phyloP scores from a whole-genome alignment of 1,284 basidiomycete species.

The Tylopilus sp. region DNA sequence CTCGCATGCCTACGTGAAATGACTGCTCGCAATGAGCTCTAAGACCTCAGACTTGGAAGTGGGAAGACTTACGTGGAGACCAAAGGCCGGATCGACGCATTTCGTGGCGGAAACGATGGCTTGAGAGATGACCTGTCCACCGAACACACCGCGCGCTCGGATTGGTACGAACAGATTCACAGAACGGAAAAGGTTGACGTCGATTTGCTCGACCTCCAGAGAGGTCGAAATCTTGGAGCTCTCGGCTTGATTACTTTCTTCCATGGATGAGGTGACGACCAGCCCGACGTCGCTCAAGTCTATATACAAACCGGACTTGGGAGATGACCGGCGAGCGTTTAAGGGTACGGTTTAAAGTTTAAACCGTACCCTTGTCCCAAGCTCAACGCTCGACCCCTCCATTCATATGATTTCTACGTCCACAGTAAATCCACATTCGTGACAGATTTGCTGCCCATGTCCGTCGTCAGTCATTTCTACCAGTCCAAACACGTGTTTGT shows the following conservation, averaged over 20 bases:
- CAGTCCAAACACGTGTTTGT: constrained; percentile 77
- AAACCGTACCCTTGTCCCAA: too few relatives aligned
- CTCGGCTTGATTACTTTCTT: constrained; percentile 44
- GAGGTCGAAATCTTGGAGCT: constrained; percentile 64
- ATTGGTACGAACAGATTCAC: constrained; percentile 68
- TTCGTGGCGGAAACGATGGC: constrained; percentile 77
- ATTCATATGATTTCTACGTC: constrained; percentile 76
- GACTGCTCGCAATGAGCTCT: constrained; percentile 43
- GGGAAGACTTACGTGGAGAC: constrained; percentile 56
- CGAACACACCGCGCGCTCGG: constrained; percentile 77
- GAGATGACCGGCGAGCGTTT: too few relatives aligned
- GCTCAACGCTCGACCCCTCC: background rate
- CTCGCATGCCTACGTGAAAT: constrained; percentile 55
- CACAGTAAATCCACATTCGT: constrained; percentile 82
- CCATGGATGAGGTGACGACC: constrained; percentile 18
- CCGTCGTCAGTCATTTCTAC: constrained; percentile 52
- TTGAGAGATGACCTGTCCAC: constrained; percentile 89
- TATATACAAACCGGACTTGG: too few relatives aligned
- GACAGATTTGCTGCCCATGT: constrained; percentile 69
- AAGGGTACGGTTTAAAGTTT: too few relatives aligned
- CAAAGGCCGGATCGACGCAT: constrained; percentile 64
- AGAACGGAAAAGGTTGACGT: constrained; percentile 71
- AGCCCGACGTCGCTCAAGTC: background rate
- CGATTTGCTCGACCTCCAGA: constrained; percentile 77
- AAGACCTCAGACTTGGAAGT: background rate